Evolutionary conservation across 352 stramenopile genomes (phyloP).

Genomic region (Globisporangium alternatum): DNA sequence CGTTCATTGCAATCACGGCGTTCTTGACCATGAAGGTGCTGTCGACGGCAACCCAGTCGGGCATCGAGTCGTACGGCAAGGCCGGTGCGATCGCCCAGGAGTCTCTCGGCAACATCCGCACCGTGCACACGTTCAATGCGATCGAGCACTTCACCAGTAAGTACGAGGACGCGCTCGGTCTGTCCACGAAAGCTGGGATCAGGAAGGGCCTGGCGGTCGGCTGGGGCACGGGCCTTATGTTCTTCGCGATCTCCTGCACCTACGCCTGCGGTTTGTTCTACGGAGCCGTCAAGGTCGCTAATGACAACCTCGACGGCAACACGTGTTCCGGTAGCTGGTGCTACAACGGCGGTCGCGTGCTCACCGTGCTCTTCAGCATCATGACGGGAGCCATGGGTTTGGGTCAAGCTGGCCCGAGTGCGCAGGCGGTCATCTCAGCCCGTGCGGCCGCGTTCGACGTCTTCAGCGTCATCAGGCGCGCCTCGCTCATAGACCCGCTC

Average conservation of each 20-base stretch:
- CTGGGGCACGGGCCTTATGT: constrained; percentile 61
- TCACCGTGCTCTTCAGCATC: constrained; percentile 68
- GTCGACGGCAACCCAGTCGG: constrained; percentile 38
- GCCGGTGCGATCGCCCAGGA: constrained; percentile 75
- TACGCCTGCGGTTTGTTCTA: constrained; percentile 81
- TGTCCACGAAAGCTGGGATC: constrained; percentile 49
- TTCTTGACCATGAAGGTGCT: constrained; percentile 56
- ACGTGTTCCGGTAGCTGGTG: constrained; percentile 35
- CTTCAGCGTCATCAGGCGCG: constrained; percentile 59
- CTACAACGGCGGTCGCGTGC: constrained; percentile 58
- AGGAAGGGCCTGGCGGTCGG: constrained; percentile 48
- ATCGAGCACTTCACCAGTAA: constrained; percentile 55
- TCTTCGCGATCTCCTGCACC: constrained; percentile 57
- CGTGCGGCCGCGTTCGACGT: constrained; percentile 59
- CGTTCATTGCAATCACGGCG: constrained; percentile 49
- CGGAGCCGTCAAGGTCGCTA: constrained; percentile 55
- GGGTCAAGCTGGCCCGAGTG: constrained; percentile 56
- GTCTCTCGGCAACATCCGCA: constrained; percentile 65
- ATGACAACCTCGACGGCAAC: constrained; percentile 54
- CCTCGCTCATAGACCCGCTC: constrained; percentile 56
- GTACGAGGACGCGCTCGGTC: constrained; percentile 45
- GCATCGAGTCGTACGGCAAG: constrained; percentile 59
- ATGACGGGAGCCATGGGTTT: constrained; percentile 71
- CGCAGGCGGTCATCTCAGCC: constrained; percentile 51
- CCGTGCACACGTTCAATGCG: constrained; percentile 78